Base-by-base conservation (phyloP, 495 filamentous ascomycete species). In the Trichocladium uniseriatum region DNA sequence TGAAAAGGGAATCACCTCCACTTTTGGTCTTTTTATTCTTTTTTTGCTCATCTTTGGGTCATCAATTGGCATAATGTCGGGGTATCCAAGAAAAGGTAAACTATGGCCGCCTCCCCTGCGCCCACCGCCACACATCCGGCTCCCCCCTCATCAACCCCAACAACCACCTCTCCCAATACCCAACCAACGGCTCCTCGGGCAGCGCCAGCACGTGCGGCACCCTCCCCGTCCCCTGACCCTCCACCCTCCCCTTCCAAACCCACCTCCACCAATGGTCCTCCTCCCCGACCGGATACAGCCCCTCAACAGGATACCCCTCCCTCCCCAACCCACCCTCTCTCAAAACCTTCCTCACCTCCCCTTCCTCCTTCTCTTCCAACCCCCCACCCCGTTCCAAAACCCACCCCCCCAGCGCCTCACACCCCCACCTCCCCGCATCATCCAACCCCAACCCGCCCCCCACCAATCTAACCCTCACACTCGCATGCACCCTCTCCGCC, bases 91-190 rank as follows among this genome's bases (percentile, higher is more conserved):
- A n/a, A n/a, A n/a, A 5, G 27, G 5, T 10, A 5, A 29, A 5
- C 27, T 29, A 29, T 10, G 10, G 5, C 15, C 35, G 5, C 21
- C 39, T 53, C 19, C n/a, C 32, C 45, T 49, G 44, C n/a, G 55
- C 55, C 45, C 15, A 65, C 45, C 27, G 47, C 62, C 64, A 67
- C 10, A 65, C 60, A 43, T 67, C 64, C 36, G 42, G 34, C 19
- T 63, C 52, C 0, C 62, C 60, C 1, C 11, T 37, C 38, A 50
- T 44, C 53, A 65, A 31, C 0, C 31, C 48, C 43, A 65, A 24
- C 38, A 65, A 16, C 45, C 53, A 56, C 38, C 62, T 38, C 38
- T 67, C 64, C 64, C 63, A 66, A 29, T 58, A 63, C 13, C 64
- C 64, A 0, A 55, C 49, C 42, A 65, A 7, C 34, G 62, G 62